Evolutionary conservation across 1,284 basidiomycete genomes (phyloP).

Genomic region (Porphyrellus sp.): DNA sequence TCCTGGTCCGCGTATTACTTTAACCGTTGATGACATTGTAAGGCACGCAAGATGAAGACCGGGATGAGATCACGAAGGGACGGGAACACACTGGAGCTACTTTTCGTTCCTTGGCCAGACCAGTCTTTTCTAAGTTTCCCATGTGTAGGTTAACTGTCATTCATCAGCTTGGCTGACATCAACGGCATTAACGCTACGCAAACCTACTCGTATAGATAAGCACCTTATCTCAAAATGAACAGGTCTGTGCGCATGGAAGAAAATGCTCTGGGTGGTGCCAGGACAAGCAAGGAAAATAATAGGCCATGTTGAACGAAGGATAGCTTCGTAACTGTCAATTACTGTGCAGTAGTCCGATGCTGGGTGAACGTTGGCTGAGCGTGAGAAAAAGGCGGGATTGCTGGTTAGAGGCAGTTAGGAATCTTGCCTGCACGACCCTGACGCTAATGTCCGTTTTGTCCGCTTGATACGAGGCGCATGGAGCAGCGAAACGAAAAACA

Average conservation of each 20-base stretch:
- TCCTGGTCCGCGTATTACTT: background rate
- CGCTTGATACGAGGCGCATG: background rate
- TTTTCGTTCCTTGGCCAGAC: background rate
- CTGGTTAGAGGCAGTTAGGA: background rate
- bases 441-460: background rate
- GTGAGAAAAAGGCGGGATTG: background rate
- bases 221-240: constrained; percentile 68
- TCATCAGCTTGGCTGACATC: constrained; percentile 71
- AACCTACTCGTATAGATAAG: constrained; percentile 22
- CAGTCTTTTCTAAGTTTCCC: constrained; percentile 36
- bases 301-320: constrained; percentile 62
- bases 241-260: constrained; percentile 8
- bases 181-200: constrained; percentile 5
- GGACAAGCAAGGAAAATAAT: constrained; percentile 75
- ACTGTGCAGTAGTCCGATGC: background rate
- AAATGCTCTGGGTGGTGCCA: constrained; percentile 67
- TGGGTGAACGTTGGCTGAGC: background rate
- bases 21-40: background rate
- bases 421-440: background rate
- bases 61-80: background rate
- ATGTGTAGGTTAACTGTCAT: constrained; percentile 91
- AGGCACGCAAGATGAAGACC: background rate
- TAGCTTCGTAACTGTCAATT: constrained; percentile 52
- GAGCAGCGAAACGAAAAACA: background rate
- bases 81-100: background rate